Evolutionary conservation across 78 protist species (phyloP).

Genomic region (Bigelowiella natans): DNA sequence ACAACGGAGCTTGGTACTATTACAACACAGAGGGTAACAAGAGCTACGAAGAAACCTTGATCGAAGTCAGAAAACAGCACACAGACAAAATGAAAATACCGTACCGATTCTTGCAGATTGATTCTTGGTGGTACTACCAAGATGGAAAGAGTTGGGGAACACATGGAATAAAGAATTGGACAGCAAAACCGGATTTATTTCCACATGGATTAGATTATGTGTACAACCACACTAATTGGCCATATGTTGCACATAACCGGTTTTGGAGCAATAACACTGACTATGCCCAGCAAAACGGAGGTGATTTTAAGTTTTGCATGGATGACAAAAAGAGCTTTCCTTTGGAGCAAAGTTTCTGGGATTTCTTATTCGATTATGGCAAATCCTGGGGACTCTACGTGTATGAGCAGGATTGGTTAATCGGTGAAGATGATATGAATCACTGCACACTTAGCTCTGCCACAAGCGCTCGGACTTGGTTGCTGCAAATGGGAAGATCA

Average conservation of each 20-base stretch:
- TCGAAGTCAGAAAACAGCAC: constrained; percentile 4
- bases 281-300: constrained; percentile 42
- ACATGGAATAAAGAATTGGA: constrained; percentile 5
- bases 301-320: neutral
- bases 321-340: constrained; percentile 17
- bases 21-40: constrained; percentile 23
- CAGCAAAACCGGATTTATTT: constrained; percentile 26
- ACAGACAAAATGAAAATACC: neutral
- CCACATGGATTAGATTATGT: constrained; percentile 20
- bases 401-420: constrained; percentile 57
- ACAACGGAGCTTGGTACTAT: constrained; percentile 35
- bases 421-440: neutral
- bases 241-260: constrained; percentile 42
- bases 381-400: constrained; percentile 27
- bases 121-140: constrained; percentile 46
- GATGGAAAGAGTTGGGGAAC: neutral
- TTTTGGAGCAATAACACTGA: constrained; percentile 27
- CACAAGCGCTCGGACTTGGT: constrained; percentile 36
- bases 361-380: neutral
- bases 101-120: constrained; percentile 7
- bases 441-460: neutral
- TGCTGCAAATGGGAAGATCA: constrained; percentile 15
- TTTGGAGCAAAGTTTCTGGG: constrained; percentile 35
- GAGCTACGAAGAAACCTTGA: constrained; percentile 27
- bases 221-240: constrained; percentile 20